These are phyloP conservation scores for Pyrenochaeta sp. DNA, from an alignment of 2,329 filamentous ascomycete species.

Conservation along the genomic window DNA sequence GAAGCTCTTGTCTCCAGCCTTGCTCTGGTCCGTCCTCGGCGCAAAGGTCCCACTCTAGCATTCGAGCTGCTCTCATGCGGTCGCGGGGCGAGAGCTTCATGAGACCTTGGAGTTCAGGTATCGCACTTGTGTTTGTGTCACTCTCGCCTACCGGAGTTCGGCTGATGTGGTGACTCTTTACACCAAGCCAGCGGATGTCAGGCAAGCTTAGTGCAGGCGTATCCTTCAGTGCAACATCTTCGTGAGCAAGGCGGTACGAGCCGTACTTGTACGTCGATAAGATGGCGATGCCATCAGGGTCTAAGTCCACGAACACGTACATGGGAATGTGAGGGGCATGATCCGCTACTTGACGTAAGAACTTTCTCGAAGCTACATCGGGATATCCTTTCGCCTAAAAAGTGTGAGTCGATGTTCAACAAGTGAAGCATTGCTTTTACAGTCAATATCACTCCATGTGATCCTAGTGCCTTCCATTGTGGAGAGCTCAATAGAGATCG, in stretches of 20 bases:
- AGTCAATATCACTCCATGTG: constrained; percentile 73
- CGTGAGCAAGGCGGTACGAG: constrained; percentile 69
- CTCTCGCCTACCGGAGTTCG: constrained; percentile 20
- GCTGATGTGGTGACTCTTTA: constrained; percentile 51
- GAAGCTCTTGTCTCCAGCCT: constrained; percentile 66
- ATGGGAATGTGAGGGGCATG: constrained; percentile 57
- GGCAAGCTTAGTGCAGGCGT: constrained; percentile 51
- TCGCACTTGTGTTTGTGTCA: constrained; percentile 15
- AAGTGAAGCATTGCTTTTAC: constrained; percentile 52
- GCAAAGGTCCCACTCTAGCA: constrained; percentile 58
- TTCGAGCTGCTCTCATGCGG: constrained; percentile 63
- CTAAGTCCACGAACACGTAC: constrained; percentile 74
- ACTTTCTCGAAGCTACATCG: constrained; percentile 73
- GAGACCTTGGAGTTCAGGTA: constrained; percentile 49
- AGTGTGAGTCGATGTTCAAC: constrained; percentile 11
- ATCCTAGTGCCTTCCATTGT: constrained; percentile 62
- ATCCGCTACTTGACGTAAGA: constrained; percentile 62
- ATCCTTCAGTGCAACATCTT: constrained; percentile 57
- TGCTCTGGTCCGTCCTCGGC: constrained; percentile 44
- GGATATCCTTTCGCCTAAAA: constrained; percentile 83
- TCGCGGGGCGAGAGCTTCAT: constrained; percentile 65
- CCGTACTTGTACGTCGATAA: constrained; percentile 77
- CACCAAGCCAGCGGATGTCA: constrained; percentile 70
- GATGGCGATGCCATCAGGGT: constrained; percentile 79
- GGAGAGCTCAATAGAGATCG: constrained; percentile 67